Conservation (phyloP, 2,329 filamentous ascomycete genomes). For the Arthrobotrys sphaeroides region DNA sequence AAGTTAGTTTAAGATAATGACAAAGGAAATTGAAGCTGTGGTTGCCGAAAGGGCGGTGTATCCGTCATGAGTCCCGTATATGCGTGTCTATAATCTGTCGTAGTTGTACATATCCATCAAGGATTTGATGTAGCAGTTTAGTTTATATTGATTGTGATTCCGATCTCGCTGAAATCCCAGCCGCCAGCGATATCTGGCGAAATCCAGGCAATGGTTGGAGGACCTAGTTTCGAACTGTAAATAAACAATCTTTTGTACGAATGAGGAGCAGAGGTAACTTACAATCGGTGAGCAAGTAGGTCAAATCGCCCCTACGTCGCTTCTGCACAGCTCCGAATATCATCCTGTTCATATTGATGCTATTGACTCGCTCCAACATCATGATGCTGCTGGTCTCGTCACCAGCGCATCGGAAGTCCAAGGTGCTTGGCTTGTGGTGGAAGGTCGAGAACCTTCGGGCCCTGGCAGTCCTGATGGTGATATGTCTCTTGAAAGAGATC, state of each 20-base stretch:
- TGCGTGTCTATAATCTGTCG: conserved; percentile 19
- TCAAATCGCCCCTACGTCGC: conserved; percentile 45
- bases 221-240: conserved; percentile 11
- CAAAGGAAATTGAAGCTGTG: conserved; percentile 27
- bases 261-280: background rate
- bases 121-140: background rate
- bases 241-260: background rate
- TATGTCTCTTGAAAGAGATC: conserved; percentile 49
- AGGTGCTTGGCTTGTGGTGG: conserved; percentile 51
- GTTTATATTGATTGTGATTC: conserved; percentile 43
- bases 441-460: conserved; percentile 47
- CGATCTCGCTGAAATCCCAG: conserved; percentile 53
- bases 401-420: conserved; percentile 51
- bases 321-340: conserved; percentile 53
- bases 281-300: conserved; percentile 48
- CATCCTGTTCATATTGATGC: conserved; percentile 35
- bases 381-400: conserved; percentile 49
- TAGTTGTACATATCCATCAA: conserved; percentile 36
- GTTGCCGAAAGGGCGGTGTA: conserved; percentile 49
- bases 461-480: conserved; percentile 33
- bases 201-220: conserved; percentile 44
- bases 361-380: conserved; percentile 50
- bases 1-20: background rate
- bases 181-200: conserved; percentile 39
- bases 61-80: conserved; percentile 8